Percentiles rank a stretch among this genome's conserved stretches.
Evolutionary conservation across 306 rosid species (phyloP).

Genomic region (Dalbergia cochinchinensis): DNA sequence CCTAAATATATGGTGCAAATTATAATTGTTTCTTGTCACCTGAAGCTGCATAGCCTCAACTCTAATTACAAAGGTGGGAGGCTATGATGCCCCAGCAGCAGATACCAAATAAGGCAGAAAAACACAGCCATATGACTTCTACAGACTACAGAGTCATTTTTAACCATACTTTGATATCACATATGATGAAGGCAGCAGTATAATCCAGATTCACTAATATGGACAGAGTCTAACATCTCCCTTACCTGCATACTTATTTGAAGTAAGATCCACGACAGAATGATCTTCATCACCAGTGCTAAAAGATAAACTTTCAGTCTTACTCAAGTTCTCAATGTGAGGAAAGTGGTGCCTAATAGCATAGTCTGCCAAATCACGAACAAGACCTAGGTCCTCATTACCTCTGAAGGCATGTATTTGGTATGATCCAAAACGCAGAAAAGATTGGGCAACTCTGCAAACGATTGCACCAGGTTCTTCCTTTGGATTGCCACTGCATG

Average conservation of each 20-base stretch:
- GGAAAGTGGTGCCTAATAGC: constrained; percentile 90
- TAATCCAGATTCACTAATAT: constrained; percentile 40
- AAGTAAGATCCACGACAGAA: constrained; percentile 92
- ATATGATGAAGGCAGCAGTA: neutral
- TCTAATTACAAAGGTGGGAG: constrained; percentile 3
- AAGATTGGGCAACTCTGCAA: constrained; percentile 91
- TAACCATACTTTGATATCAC: constrained; percentile 4
- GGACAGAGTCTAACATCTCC: constrained; percentile 16
- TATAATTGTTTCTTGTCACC: neutral
- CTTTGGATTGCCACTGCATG: constrained; percentile 88
- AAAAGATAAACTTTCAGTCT: constrained; percentile 87
- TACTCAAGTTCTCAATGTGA: constrained; percentile 85
- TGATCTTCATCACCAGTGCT: constrained; percentile 78
- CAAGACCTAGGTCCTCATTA: constrained; percentile 77
- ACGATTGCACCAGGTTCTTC: constrained; percentile 97
- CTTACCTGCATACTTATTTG: constrained; percentile 96
- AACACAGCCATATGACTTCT: neutral
- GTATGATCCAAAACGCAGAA: constrained; percentile 95
- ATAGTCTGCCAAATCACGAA: constrained; percentile 87
- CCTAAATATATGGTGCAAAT: constrained; percentile 7
- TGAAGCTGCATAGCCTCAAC: constrained; percentile 16
- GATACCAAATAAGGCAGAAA: constrained; percentile 22
- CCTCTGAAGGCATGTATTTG: constrained; percentile 92
- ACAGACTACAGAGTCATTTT: neutral
- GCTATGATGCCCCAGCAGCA: neutral